phyloP scores from a whole-genome alignment of 805 yeast species.

The Tetrapisispora nanseiensis region DNA sequence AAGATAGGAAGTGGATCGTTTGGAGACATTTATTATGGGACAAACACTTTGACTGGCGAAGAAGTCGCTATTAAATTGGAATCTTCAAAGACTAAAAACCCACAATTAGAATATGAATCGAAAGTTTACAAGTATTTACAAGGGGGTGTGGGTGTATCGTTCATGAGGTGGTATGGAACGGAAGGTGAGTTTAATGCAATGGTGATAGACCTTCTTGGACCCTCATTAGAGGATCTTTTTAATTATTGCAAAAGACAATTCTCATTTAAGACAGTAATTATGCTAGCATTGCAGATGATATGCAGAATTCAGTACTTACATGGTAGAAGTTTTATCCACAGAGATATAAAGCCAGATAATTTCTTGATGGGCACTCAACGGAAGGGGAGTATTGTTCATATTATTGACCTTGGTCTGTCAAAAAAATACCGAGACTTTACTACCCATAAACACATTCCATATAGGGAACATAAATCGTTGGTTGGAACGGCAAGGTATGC shows the following conservation, averaged over 20 bases:
- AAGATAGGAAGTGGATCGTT: constrained; percentile 96
- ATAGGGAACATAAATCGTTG: constrained; percentile 88
- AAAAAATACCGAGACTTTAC: constrained; percentile 91
- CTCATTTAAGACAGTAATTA: constrained; percentile 83
- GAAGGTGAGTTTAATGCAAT: constrained; percentile 94
- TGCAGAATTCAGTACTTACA: constrained; percentile 93
- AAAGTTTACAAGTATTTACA: constrained; percentile 87
- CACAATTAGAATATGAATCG: constrained; percentile 94
- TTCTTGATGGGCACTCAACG: constrained; percentile 82
- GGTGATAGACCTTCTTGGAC: constrained; percentile 94
- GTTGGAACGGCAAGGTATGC: constrained; percentile 98
- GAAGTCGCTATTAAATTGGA: constrained; percentile 96
- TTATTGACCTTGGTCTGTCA: constrained; percentile 89
- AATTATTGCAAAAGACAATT: constrained; percentile 92
- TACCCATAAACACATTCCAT: constrained; percentile 89
- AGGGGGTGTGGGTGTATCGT: constrained; percentile 96
- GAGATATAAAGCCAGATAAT: constrained; percentile 82
- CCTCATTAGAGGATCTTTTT: constrained; percentile 88
- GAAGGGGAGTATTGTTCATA: constrained; percentile 90
- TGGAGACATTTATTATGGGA: constrained; percentile 91
- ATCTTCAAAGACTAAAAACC: constrained; percentile 83
- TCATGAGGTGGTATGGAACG: constrained; percentile 93
- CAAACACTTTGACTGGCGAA: constrained; percentile 90
- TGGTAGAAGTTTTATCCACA: constrained; percentile 82
- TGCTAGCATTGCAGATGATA: constrained; percentile 87